These are phyloP conservation scores for Clarireedia hainanense DNA, from an alignment of 2,329 filamentous ascomycete genomes.

Conservation along the genomic window DNA sequence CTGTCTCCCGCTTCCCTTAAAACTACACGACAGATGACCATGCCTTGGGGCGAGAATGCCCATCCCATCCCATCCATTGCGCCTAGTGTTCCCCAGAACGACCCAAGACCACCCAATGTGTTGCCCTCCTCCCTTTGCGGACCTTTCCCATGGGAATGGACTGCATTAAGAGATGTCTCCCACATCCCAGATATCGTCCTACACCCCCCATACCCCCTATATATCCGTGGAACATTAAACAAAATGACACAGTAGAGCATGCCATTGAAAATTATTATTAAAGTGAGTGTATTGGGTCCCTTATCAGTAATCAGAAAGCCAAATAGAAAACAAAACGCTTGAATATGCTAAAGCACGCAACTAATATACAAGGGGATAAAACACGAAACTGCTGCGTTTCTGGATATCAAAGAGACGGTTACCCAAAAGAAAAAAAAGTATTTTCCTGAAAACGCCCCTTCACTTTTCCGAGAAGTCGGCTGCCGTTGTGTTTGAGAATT, in stretches of 20 bases:
- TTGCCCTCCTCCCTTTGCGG: neutral
- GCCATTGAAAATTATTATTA: neutral
- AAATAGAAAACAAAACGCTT: neutral
- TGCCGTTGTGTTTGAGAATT: constrained; percentile 28
- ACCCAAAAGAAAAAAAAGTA: neutral
- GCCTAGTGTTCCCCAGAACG: neutral
- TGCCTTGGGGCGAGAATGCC: neutral
- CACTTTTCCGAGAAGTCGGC: constrained; percentile 29
- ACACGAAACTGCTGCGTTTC: neutral
- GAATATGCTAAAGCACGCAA: neutral
- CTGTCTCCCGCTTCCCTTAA: neutral
- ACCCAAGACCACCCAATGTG: neutral
- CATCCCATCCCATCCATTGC: neutral
- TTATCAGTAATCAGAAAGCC: neutral
- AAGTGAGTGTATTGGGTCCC: neutral
- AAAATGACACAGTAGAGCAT: neutral
- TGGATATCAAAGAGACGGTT: neutral
- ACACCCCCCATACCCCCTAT: neutral
- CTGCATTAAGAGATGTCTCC: neutral
- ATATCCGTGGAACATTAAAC: neutral
- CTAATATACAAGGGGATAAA: neutral
- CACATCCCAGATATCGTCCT: neutral
- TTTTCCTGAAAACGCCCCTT: neutral
- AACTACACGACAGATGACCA: neutral
- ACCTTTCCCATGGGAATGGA: neutral